Base-by-base conservation (phyloP, 1,284 basidiomycete genomes). In the Rhizoctonia solani region DNA sequence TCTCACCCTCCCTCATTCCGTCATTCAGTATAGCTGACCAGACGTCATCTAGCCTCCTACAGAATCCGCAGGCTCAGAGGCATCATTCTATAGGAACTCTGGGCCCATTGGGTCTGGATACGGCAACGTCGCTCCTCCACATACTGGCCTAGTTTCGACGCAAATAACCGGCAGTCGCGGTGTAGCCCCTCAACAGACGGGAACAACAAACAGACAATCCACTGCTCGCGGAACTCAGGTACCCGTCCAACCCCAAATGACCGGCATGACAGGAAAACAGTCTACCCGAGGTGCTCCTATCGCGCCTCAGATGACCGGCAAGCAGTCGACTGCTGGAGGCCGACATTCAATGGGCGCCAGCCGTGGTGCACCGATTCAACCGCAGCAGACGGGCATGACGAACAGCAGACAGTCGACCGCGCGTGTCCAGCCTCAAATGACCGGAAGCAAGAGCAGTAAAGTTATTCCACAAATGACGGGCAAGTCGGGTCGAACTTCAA, bases 401-500 rank as follows among this genome's bases (percentile, higher is more conserved):
- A 47, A 41, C 19, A 42, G 55, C 47, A 47, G 34, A 11, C 58
- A 61, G n/a, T 61, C 58, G 14, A 59, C 55, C 2, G 23, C 49
- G 49, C 58, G 58, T 11, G 32, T 61, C 14, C 27, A 14, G 32
- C 46, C 41, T 11, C 58, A 61, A 41, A 29, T 34, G n/a, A 61
- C 58, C 1, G 58, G 58, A 8, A 46, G 58, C 9, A 5, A 27
- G 16, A 32, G 47, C 13, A 47, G 29, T 2, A 61, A 61, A 50
- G 58, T 61, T 21, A 37, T 61, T 11, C 58, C 58, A 21, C 58
- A 61, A 25, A 61, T 61, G 58, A 61, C 58, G 6, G 58, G 58
- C 44, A 44, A 37, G 2, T 50, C 58, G 37, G 29, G 25, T 3
- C 32, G 46, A 47, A 61, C 58, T 37, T 27, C 42, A 13, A 61